Percentiles rank a stretch among this genome's conserved stretches.
phyloP scores from a whole-genome alignment of 441 rosid genomes.

The Cnidoscolus chayamansa region DNA sequence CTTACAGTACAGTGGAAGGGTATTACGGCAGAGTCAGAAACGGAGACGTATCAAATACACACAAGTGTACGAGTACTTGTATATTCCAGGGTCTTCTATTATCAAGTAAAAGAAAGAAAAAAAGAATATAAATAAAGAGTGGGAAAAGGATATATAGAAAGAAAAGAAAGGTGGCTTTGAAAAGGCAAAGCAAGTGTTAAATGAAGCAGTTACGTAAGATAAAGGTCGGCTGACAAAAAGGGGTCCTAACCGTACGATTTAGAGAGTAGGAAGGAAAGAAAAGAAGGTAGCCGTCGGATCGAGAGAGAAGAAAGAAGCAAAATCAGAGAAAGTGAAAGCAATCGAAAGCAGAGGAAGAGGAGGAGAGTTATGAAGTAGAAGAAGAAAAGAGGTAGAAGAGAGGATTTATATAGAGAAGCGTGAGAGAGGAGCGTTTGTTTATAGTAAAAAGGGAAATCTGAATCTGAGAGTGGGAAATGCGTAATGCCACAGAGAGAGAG shows the following conservation, averaged over 20 bases:
- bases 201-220: slow-evolving; percentile 27
- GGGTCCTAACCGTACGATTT: slow-evolving; percentile 35
- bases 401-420: not conserved
- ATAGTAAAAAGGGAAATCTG: slow-evolving; percentile 18
- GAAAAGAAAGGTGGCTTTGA: slow-evolving; percentile 11
- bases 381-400: too few species aligned
- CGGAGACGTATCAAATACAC: slow-evolving; percentile 1
- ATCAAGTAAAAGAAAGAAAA: not conserved
- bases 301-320: not conserved
- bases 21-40: not conserved
- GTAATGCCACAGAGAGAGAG: too few species aligned
- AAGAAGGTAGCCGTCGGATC: slow-evolving; percentile 43
- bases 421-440: not conserved
- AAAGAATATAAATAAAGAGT: not conserved
- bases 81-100: not conserved
- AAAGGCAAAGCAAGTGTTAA: slow-evolving; percentile 12
- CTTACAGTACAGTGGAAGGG: not conserved
- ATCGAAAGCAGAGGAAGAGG: not conserved
- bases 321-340: not conserved
- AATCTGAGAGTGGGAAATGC: slow-evolving; percentile 8
- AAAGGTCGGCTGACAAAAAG: slow-evolving; percentile 12
- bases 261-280: slow-evolving; percentile 1
- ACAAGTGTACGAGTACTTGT: too few species aligned
- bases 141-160: not conserved
- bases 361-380: not conserved